Evolutionary conservation across 2,329 filamentous ascomycete genomes (phyloP).

Genomic region (Colletotrichum liaoningense): DNA sequence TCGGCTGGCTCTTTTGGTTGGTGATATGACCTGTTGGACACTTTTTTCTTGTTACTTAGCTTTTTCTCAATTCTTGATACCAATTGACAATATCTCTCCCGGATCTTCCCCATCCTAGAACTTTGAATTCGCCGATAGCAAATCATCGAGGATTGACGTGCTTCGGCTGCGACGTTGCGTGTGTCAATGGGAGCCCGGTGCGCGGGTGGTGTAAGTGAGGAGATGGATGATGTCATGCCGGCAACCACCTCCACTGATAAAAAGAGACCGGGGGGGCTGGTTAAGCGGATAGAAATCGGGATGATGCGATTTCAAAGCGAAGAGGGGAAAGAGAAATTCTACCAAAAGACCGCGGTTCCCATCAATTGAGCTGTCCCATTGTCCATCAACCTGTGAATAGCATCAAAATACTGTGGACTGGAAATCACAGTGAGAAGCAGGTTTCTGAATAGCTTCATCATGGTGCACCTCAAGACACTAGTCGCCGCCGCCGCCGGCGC

Average conservation of each 20-base stretch:
- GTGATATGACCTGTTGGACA: not conserved
- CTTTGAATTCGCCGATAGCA: not conserved
- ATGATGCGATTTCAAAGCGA: conserved; percentile 24
- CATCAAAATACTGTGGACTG: not conserved
- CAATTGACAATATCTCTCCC: not conserved
- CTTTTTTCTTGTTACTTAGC: not conserved
- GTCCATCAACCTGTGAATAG: not conserved
- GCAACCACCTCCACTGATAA: not conserved
- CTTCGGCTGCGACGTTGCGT: conserved; percentile 17
- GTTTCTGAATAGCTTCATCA: not conserved
- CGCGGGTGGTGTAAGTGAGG: conserved; percentile 28
- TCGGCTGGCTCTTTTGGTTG: not conserved
- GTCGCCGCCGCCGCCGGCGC: not conserved
- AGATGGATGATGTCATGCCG: conserved; percentile 31
- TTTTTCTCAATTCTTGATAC: not conserved
- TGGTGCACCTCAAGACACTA: conserved; percentile 13
- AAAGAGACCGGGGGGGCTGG: not conserved
- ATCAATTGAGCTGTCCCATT: rapidly evolving
- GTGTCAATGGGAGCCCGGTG: conserved; percentile 2
- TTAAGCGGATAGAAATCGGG: not conserved
- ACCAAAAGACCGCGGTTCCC: not conserved
- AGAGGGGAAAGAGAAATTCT: not conserved
- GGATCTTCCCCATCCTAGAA: not conserved
- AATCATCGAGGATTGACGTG: not conserved
- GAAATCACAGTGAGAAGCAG: not conserved